phyloP scores from a whole-genome alignment of 1,284 basidiomycete species.

The Cryptococcus sp. region DNA sequence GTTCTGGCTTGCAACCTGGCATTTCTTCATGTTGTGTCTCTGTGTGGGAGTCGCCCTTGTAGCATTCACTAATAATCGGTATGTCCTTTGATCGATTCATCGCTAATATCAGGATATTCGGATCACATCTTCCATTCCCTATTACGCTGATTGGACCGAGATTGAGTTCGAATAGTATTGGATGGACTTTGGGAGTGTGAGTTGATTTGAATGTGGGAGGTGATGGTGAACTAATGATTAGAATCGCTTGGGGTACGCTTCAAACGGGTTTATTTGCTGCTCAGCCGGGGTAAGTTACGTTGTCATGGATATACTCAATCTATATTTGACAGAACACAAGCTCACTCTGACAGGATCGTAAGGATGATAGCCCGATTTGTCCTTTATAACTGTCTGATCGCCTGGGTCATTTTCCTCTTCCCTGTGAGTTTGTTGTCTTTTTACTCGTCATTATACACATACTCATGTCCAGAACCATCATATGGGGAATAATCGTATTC shows the following conservation, averaged over 20 bases:
- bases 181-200: conserved; percentile 31
- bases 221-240: neutral
- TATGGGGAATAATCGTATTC: conserved; percentile 8
- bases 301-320: neutral
- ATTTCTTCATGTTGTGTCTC: conserved; percentile 22
- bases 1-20: conserved; percentile 24
- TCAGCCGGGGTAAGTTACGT: neutral
- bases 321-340: neutral
- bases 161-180: conserved; percentile 26
- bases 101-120: conserved; percentile 15
- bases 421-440: neutral
- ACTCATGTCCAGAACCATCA: conserved; percentile 20
- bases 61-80: conserved; percentile 27
- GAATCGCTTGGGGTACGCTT: conserved; percentile 21
- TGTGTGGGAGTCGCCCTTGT: conserved; percentile 26
- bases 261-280: conserved; percentile 21
- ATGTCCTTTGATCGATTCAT: conserved; percentile 1
- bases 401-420: neutral
- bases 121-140: conserved; percentile 26
- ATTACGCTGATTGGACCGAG: conserved; percentile 32
- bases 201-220: conserved; percentile 3
- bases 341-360: neutral
- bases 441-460: neutral
- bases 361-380: neutral
- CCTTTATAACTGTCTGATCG: conserved; percentile 9